A percentile compares a stretch with the other conserved stretches of the same genome.
These are phyloP conservation scores for Ganoderma lingzhi DNA, from an alignment of 1,284 basidiomycete genomes.

Conservation along the genomic window DNA sequence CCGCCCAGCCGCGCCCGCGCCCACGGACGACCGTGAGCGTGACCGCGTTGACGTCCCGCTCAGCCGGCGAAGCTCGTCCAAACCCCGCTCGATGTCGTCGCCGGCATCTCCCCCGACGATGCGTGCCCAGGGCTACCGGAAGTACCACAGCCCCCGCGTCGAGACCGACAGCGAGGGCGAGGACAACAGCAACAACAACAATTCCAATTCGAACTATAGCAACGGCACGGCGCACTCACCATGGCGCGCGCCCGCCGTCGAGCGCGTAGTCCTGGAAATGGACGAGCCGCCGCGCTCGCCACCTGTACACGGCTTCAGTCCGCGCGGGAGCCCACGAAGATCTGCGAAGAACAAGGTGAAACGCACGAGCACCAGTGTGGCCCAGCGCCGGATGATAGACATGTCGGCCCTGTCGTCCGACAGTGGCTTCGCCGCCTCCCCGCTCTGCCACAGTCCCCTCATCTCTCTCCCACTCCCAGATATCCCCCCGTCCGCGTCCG, in stretches of 20 bases:
- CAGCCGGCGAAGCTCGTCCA: conserved; percentile 28
- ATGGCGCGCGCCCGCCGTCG: conserved; percentile 25
- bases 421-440: conserved; percentile 28
- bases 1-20: conserved; percentile 12
- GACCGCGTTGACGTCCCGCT: conserved; percentile 10
- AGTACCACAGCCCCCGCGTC: conserved; percentile 30
- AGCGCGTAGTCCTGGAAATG: conserved; percentile 19
- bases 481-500: conserved; percentile 26
- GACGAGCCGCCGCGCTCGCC: conserved; percentile 15
- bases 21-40: conserved; percentile 14
- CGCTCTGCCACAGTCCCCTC: conserved; percentile 30
- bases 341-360: conserved; percentile 25
- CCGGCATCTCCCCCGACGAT: conserved; percentile 24
- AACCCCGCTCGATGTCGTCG: conserved; percentile 19
- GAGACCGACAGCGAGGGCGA: conserved; percentile 32
- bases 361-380: conserved; percentile 18
- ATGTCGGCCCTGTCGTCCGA: conserved; percentile 27
- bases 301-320: not conserved
- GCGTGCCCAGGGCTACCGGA: conserved; percentile 22
- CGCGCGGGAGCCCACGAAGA: conserved; percentile 24
- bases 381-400: conserved; percentile 29
- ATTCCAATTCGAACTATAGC: conserved; percentile 9
- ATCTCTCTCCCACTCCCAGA: conserved; percentile 30
- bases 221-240: conserved; percentile 9
- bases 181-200: conserved; percentile 15